phyloP scores from a whole-genome alignment of 352 stramenopile species.

The Globisporangium iwayamae region DNA sequence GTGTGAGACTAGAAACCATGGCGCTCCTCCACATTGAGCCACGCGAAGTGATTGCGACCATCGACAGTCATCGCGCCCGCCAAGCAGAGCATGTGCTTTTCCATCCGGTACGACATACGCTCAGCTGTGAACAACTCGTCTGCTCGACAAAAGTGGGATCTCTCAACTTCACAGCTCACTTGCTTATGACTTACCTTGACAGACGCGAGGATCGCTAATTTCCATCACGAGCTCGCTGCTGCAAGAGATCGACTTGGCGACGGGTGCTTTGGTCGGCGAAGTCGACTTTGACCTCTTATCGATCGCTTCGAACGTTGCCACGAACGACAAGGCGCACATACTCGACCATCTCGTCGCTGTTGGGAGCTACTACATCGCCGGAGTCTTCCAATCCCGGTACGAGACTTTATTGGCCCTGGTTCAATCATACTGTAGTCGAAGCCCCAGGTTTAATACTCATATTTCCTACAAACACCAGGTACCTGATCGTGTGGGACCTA shows the following conservation, averaged over 20 bases:
- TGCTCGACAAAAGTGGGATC: not conserved
- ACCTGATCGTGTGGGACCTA: slow-evolving; percentile 65
- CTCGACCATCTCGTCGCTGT: slow-evolving; percentile 53
- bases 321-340: slow-evolving; percentile 16
- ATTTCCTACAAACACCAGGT: slow-evolving; percentile 15
- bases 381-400: slow-evolving; percentile 44
- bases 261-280: slow-evolving; percentile 50
- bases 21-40: slow-evolving; percentile 9
- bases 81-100: slow-evolving; percentile 21
- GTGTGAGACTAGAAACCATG: not conserved
- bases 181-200: not conserved
- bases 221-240: slow-evolving; percentile 52
- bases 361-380: slow-evolving; percentile 47
- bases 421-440: not conserved
- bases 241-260: slow-evolving; percentile 58
- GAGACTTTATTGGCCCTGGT: not conserved
- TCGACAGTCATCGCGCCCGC: slow-evolving; percentile 9
- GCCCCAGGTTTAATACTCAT: not conserved
- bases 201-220: slow-evolving; percentile 44
- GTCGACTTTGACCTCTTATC: slow-evolving; percentile 61
- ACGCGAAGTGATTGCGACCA: not conserved
- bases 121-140: not conserved
- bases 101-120: slow-evolving; percentile 8
- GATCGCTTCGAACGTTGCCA: slow-evolving; percentile 5
- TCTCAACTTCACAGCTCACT: not conserved